Conservation (phyloP, 2,329 filamentous ascomycete species). For the Leptographium flavum region DNA sequence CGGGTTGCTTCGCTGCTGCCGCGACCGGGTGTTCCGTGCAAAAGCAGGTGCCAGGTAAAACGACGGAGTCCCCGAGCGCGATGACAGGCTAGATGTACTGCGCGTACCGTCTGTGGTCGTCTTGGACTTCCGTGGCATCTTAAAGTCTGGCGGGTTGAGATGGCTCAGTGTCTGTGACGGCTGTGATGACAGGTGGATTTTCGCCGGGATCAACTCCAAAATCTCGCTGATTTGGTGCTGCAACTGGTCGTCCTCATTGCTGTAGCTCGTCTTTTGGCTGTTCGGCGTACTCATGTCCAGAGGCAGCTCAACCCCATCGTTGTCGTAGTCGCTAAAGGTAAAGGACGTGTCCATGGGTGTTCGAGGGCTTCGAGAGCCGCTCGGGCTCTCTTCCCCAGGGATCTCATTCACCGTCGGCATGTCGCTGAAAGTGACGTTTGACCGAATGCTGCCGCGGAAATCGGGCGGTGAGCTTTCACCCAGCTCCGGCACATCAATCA, state of each 20-base stretch:
- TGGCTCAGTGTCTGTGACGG: slow-evolving; percentile 32
- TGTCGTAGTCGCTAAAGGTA: slow-evolving; percentile 9
- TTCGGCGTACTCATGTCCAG: slow-evolving; percentile 13
- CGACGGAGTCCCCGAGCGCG: slow-evolving; percentile 48
- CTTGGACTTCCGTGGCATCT: slow-evolving; percentile 27
- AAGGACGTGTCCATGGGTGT: slow-evolving; percentile 30
- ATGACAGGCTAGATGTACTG: slow-evolving; percentile 35
- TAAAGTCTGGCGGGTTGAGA: slow-evolving; percentile 44
- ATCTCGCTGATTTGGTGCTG: slow-evolving; percentile 71
- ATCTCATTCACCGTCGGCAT: slow-evolving; percentile 29
- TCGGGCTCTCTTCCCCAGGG: slow-evolving; percentile 23
- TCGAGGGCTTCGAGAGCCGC: slow-evolving; percentile 22
- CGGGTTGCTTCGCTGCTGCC: slow-evolving; percentile 36
- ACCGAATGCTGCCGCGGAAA: slow-evolving; percentile 21
- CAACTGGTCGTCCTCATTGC: slow-evolving; percentile 49
- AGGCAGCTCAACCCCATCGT: slow-evolving; percentile 30
- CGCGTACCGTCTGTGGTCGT: slow-evolving; percentile 15
- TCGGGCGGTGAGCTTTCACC: slow-evolving; percentile 29
- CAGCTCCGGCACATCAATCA: neutral
- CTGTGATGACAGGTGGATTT: slow-evolving; percentile 57
- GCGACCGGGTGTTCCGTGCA: slow-evolving; percentile 31
- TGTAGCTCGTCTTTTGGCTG: slow-evolving; percentile 20
- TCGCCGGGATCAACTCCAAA: slow-evolving; percentile 61
- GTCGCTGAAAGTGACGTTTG: slow-evolving; percentile 28
- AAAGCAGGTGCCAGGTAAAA: slow-evolving; percentile 54